Evolutionary conservation across 148 eudicot genomes (phyloP).

Genomic region (Amaranthus palmeri): DNA sequence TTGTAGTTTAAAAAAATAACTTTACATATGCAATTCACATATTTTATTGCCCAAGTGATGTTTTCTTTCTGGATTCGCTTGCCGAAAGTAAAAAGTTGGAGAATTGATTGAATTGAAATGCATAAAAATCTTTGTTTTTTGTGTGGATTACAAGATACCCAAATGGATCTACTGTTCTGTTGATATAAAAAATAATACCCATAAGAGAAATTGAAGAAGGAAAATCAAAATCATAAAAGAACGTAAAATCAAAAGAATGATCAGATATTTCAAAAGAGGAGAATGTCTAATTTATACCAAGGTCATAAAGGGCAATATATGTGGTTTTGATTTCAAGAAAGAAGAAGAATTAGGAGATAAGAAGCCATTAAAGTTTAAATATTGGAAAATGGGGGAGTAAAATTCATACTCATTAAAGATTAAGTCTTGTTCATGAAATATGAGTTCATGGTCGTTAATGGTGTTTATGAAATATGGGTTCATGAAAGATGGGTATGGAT

Average conservation of each 20-base stretch:
- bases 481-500: too few relatives aligned
- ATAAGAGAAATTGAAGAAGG: conserved; percentile 14
- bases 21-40: too few relatives aligned
- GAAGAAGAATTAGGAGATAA: conserved; percentile 34
- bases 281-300: neutral
- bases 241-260: conserved; percentile 50
- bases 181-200: conserved; percentile 39
- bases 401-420: conserved; percentile 20
- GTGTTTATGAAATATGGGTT: too few relatives aligned
- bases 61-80: too few relatives aligned
- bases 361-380: conserved; percentile 45
- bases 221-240: conserved; percentile 34
- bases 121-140: conserved; percentile 39
- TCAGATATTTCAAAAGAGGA: neutral
- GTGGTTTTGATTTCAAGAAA: neutral
- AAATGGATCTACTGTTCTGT: conserved; percentile 54
- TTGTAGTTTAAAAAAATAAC: too few relatives aligned
- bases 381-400: conserved; percentile 56
- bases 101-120: conserved; percentile 58
- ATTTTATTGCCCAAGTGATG: too few relatives aligned
- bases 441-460: too few relatives aligned
- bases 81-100: conserved; percentile 36
- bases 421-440: too few relatives aligned
- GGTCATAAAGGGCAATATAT: conserved; percentile 24
- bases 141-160: conserved; percentile 73